These are phyloP conservation scores for Tinospora cordifolia DNA, from an alignment of 164 flowering plant genomes.

Conservation along the genomic window DNA sequence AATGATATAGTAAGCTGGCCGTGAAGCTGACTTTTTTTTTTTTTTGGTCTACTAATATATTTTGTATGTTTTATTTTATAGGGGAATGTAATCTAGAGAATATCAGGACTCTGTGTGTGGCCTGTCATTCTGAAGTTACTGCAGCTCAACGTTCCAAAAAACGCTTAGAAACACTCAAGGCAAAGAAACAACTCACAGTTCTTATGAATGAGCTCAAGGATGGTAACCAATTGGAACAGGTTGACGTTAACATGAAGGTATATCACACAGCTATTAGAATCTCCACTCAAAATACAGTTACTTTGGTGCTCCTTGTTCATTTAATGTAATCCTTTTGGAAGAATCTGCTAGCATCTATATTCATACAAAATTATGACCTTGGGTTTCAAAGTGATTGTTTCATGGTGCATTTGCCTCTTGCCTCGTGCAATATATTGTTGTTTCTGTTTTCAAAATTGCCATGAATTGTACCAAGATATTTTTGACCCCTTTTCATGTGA, in stretches of 20 bases:
- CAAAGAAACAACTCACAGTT: slow-evolving; percentile 50
- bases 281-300: background rate
- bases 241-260: slow-evolving; percentile 23
- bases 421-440: no score
- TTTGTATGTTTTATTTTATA: slow-evolving; percentile 16
- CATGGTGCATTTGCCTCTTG: no score
- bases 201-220: slow-evolving; percentile 32
- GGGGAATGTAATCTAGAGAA: slow-evolving; percentile 88
- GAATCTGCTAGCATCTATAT: background rate
- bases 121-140: slow-evolving; percentile 84
- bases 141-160: slow-evolving; percentile 57
- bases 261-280: slow-evolving; percentile 2
- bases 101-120: slow-evolving; percentile 89
- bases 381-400: background rate
- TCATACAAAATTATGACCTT: background rate
- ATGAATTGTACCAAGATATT: no score
- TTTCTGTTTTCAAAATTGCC: no score
- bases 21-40: no score
- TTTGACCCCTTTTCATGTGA: no score
- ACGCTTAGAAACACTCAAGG: slow-evolving; percentile 32
- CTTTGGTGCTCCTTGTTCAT: background rate
- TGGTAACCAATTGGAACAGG: slow-evolving; percentile 6
- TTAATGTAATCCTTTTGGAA: background rate
- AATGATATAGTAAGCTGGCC: no score
- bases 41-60: background rate